Evolutionary conservation across 2,329 filamentous ascomycete species (phyloP).

Genomic region (Claviceps paspali): DNA sequence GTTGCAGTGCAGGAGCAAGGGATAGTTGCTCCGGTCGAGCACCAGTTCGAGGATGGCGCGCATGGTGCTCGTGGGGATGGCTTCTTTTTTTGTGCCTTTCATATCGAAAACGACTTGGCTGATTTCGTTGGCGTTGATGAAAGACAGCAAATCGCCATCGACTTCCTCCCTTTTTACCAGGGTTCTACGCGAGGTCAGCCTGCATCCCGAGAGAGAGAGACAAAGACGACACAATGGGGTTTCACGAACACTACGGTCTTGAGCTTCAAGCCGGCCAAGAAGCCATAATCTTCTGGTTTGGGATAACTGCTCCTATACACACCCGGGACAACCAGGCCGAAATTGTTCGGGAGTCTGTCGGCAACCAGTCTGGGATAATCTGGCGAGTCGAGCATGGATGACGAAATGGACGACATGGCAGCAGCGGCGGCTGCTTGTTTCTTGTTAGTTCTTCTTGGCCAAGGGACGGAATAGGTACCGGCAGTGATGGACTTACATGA

Average conservation of each 20-base stretch:
- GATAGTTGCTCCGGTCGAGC: conserved; percentile 58
- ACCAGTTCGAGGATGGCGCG: conserved; percentile 55
- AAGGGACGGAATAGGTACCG: not conserved
- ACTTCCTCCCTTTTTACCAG: conserved; percentile 47
- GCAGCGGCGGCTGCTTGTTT: not conserved
- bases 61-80: conserved; percentile 53
- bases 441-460: not conserved
- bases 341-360: conserved; percentile 46
- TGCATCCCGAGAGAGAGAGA: not conserved
- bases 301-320: conserved; percentile 79
- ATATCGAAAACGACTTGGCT: conserved; percentile 62
- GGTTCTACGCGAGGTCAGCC: conserved; percentile 28
- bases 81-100: conserved; percentile 74
- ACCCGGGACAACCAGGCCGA: conserved; percentile 56
- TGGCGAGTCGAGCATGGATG: conserved; percentile 3
- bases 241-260: conserved; percentile 61
- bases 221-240: not conserved
- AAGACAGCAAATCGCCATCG: conserved; percentile 36
- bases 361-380: conserved; percentile 11
- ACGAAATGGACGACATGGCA: not conserved
- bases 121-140: conserved; percentile 53
- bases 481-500: not conserved
- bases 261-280: conserved; percentile 50
- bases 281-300: conserved; percentile 51
- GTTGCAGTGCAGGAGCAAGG: conserved; percentile 81